Evolutionary conservation across 352 stramenopile genomes (phyloP).

Genomic region (Globisporangium carolinianum): DNA sequence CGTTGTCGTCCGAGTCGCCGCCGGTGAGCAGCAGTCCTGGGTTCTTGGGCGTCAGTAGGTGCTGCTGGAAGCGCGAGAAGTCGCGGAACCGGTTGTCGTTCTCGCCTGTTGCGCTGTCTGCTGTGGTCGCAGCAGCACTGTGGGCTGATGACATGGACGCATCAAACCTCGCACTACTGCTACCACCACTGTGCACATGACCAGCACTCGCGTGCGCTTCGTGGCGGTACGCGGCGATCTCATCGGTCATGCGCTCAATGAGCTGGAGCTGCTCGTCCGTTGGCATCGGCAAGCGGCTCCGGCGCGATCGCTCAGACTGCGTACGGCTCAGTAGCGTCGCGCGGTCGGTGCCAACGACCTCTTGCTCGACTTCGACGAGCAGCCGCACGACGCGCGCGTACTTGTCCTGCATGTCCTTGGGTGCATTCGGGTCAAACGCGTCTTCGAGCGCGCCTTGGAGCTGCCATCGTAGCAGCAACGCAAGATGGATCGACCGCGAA

Average conservation of each 20-base stretch:
- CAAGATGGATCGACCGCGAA: conserved; percentile 80
- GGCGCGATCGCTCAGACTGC: conserved; percentile 30
- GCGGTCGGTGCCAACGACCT: conserved; percentile 68
- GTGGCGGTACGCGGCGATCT: conserved; percentile 61
- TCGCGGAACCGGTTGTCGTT: conserved; percentile 72
- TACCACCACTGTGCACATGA: background rate
- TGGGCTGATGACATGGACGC: conserved; percentile 27
- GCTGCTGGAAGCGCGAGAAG: conserved; percentile 84
- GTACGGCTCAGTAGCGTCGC: conserved; percentile 55
- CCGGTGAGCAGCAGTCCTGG: conserved; percentile 32
- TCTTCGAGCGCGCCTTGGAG: conserved; percentile 84
- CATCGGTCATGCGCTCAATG: conserved; percentile 74
- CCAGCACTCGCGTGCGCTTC: conserved; percentile 30
- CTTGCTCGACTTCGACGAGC: conserved; percentile 83
- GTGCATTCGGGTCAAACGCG: conserved; percentile 67
- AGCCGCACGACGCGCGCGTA: conserved; percentile 76
- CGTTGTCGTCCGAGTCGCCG: conserved; percentile 35
- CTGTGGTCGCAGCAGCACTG: conserved; percentile 4
- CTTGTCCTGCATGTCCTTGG: conserved; percentile 82
- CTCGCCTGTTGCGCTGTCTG: conserved; percentile 25
- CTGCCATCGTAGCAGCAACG: conserved; percentile 80
- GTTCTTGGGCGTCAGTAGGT: conserved; percentile 69
- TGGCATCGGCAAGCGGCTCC: conserved; percentile 65
- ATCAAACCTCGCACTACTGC: conserved; percentile 3
- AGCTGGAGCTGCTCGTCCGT: conserved; percentile 80